phyloP scores from a whole-genome alignment of 2,329 filamentous ascomycete species.

The Nemania sp. region DNA sequence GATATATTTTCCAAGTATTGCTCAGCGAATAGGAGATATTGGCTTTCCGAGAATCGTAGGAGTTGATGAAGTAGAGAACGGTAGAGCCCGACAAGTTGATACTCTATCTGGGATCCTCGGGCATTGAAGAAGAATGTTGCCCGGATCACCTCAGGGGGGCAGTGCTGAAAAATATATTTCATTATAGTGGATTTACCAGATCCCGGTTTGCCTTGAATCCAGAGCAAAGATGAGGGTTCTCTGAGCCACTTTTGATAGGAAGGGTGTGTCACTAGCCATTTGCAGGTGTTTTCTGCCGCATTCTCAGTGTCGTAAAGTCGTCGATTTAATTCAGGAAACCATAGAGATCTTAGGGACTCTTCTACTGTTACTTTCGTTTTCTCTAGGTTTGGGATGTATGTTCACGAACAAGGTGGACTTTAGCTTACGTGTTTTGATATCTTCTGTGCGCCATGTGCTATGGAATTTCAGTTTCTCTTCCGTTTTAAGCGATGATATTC shows the following conservation, averaged over 20 bases:
- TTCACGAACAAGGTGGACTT: not conserved
- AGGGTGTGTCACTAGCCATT: not conserved
- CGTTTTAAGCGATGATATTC: not conserved
- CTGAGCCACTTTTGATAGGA: not conserved
- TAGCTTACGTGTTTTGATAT: not conserved
- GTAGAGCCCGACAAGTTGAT: not conserved
- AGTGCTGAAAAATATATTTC: not conserved
- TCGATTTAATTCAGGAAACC: not conserved
- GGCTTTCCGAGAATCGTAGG: not conserved
- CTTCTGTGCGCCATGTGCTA: not conserved
- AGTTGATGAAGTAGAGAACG: not conserved
- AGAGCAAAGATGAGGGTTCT: not conserved
- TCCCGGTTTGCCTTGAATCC: not conserved
- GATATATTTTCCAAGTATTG: not conserved
- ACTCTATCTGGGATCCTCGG: not conserved
- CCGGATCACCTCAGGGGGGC: not conserved
- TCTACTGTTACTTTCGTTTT: not conserved
- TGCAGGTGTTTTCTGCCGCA: not conserved
- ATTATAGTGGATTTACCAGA: constrained; percentile 1
- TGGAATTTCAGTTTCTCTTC: not conserved
- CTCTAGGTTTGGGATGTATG: not conserved
- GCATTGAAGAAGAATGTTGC: not conserved
- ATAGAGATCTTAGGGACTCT: not conserved
- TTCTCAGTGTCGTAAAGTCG: not conserved
- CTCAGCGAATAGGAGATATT: not conserved